phyloP scores from a whole-genome alignment of 1,284 basidiomycete species.

The Pseudozyma flocculosa region DNA sequence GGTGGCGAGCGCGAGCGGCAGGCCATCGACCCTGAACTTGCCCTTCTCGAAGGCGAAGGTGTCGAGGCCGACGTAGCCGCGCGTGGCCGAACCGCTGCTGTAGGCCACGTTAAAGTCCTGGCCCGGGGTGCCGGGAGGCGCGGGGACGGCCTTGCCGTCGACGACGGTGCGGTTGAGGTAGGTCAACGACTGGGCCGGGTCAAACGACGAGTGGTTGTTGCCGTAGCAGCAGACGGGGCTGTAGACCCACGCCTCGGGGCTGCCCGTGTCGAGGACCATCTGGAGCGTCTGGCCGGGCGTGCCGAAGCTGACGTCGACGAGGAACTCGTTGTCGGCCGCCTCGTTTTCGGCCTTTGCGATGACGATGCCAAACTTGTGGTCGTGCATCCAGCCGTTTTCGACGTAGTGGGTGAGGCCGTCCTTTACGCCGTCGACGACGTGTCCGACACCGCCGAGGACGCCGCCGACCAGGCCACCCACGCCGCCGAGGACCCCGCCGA shows the following conservation, averaged over 20 bases:
- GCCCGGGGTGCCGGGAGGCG: slow-evolving; percentile 18
- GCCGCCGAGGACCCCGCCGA: no score
- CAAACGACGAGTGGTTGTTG: slow-evolving; percentile 37
- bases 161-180: slow-evolving; percentile 37
- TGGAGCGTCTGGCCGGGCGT: slow-evolving; percentile 29
- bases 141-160: slow-evolving; percentile 8
- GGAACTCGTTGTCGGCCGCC: slow-evolving; percentile 43
- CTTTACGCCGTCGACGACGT: slow-evolving; percentile 1
- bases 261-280: slow-evolving; percentile 44
- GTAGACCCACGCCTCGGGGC: slow-evolving; percentile 42
- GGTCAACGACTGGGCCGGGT: slow-evolving; percentile 26
- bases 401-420: slow-evolving; percentile 18
- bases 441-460: background rate
- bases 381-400: slow-evolving; percentile 21
- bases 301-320: slow-evolving; percentile 43
- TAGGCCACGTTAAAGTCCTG: slow-evolving; percentile 34
- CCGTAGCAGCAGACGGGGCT: slow-evolving; percentile 44
- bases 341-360: slow-evolving; percentile 40
- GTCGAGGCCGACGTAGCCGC: slow-evolving; percentile 44
- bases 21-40: slow-evolving; percentile 16
- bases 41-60: slow-evolving; percentile 29
- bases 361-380: slow-evolving; percentile 32
- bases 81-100: slow-evolving; percentile 19
- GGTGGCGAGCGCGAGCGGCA: slow-evolving; percentile 34
- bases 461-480: background rate